These are phyloP conservation scores for Centrapalus pauciflorus DNA, from an alignment of 129 eudicot species.

Conservation along the genomic window DNA sequence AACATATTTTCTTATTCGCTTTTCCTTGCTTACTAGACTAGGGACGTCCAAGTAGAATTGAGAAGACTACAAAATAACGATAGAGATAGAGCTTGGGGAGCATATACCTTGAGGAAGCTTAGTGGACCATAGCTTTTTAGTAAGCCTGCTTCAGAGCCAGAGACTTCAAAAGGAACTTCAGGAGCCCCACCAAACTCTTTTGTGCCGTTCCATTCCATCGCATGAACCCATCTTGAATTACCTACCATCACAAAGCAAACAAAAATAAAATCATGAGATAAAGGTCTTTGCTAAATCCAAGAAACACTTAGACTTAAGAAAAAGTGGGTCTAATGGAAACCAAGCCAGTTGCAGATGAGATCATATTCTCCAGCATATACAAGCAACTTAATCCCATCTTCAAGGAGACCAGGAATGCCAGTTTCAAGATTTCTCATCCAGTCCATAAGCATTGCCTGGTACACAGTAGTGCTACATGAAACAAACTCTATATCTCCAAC, in stretches of 20 bases:
- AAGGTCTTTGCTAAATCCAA: background rate
- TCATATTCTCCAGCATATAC: slow-evolving; percentile 82
- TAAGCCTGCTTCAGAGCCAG: slow-evolving; percentile 66
- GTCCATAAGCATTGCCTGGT: slow-evolving; percentile 57
- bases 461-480: slow-evolving; percentile 63
- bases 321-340: slow-evolving; percentile 25
- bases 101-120: slow-evolving; percentile 58
- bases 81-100: too few relatives aligned
- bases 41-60: too few relatives aligned
- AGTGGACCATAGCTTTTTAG: slow-evolving; percentile 62
- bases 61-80: background rate
- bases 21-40: too few relatives aligned
- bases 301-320: background rate
- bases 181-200: slow-evolving; percentile 49
- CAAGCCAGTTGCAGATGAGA: slow-evolving; percentile 89
- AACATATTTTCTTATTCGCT: too few relatives aligned
- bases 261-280: background rate
- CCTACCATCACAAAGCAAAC: slow-evolving; percentile 27
- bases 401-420: slow-evolving; percentile 72
- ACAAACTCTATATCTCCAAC: slow-evolving; percentile 72
- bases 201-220: slow-evolving; percentile 81
- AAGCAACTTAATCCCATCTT: slow-evolving; percentile 64
- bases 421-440: slow-evolving; percentile 84
- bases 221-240: slow-evolving; percentile 81
- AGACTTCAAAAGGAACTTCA: slow-evolving; percentile 47